Conservation (phyloP, 495 filamentous ascomycete species). For the Glarea lozoyensis region DNA sequence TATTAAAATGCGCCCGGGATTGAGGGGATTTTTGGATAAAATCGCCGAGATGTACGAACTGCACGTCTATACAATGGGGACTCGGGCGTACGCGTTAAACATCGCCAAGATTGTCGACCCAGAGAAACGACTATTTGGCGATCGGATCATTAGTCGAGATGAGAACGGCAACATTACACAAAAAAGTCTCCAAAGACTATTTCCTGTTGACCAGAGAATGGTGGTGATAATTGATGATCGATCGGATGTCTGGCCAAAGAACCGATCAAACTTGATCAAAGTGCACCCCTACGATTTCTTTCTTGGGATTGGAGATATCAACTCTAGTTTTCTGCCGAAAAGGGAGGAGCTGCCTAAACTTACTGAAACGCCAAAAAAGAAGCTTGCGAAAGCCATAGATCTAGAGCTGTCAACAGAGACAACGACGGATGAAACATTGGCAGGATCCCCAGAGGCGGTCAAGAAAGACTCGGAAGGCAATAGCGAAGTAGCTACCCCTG, state of each 20-base stretch:
- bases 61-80: conserved; percentile 99
- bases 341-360: conserved; percentile 56
- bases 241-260: conserved; percentile 94
- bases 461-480: conserved; percentile 15
- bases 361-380: conserved; percentile 9
- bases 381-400: conserved; percentile 19
- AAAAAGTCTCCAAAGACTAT: conserved; percentile 85
- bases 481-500: conserved; percentile 7
- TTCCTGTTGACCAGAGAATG: conserved; percentile 98
- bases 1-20: conserved; percentile 93
- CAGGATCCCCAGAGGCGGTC: conserved; percentile 1
- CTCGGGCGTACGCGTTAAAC: conserved; percentile 81
- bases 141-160: conserved; percentile 89
- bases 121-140: conserved; percentile 79
- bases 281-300: conserved; percentile 96
- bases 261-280: conserved; percentile 88
- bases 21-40: conserved; percentile 72
- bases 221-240: conserved; percentile 98
- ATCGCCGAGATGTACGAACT: conserved; percentile 82
- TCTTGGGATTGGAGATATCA: conserved; percentile 96
- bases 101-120: conserved; percentile 94
- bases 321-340: conserved; percentile 92
- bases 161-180: conserved; percentile 88
- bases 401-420: conserved; percentile 16
- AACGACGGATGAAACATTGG: conserved; percentile 11